A percentile compares a stretch with the other conserved stretches of the same genome.
Conservation (phyloP, 208 protist genomes). For the Endotrypanum monterogeii region DNA sequence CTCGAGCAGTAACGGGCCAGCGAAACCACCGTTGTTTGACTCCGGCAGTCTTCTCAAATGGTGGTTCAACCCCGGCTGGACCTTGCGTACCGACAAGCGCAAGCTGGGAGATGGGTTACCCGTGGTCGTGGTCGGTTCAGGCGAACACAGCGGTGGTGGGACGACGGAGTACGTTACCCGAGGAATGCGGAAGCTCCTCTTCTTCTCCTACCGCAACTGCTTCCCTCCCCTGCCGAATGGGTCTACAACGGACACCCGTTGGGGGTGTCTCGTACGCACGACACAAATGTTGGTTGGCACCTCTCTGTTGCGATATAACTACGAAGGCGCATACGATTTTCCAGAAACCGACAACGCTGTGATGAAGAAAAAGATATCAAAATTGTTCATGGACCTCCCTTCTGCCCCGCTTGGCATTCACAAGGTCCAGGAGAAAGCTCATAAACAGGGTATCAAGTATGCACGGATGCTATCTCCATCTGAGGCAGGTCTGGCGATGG, state of each 20-base stretch:
- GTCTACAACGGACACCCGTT: conserved; percentile 74
- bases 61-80: conserved; percentile 40
- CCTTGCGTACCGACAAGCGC: conserved; percentile 16
- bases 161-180: conserved; percentile 35
- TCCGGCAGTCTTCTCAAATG: conserved; percentile 38
- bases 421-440: conserved; percentile 46
- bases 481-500: conserved; percentile 41
- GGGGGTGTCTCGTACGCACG: conserved; percentile 92
- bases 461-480: conserved; percentile 66
- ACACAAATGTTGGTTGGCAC: conserved; percentile 87
- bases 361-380: conserved; percentile 21
- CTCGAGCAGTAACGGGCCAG: not conserved
- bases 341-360: conserved; percentile 20
- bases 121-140: conserved; percentile 40
- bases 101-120: conserved; percentile 21
- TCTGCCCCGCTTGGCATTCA: conserved; percentile 76
- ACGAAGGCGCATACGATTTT: conserved; percentile 19
- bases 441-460: conserved; percentile 45
- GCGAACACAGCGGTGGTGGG: conserved; percentile 35
- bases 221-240: conserved; percentile 64
- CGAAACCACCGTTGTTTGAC: conserved; percentile 35
- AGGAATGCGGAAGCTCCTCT: conserved; percentile 48
- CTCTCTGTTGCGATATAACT: conserved; percentile 31
- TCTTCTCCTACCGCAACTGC: conserved; percentile 84
- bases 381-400: conserved; percentile 66